Conservation (phyloP, 441 rosid species). For the Syzygium syzygioides region DNA sequence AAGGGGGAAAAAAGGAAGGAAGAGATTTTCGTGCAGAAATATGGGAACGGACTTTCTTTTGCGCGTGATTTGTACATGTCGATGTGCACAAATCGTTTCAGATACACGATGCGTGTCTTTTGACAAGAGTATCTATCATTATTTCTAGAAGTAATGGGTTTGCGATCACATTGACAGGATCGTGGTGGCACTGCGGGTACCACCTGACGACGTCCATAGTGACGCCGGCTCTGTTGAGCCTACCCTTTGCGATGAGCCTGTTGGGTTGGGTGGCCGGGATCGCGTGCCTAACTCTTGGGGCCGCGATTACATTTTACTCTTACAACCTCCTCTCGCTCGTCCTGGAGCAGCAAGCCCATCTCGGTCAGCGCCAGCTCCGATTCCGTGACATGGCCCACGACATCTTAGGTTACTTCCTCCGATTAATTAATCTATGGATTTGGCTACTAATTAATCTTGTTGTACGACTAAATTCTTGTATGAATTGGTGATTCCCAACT, state of each 20-base stretch:
- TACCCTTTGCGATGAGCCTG: conserved; percentile 28
- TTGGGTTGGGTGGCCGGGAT: conserved; percentile 28
- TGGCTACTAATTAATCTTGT: not conserved
- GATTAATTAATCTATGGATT: not conserved
- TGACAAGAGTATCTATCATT: not conserved
- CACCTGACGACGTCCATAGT: conserved; percentile 22
- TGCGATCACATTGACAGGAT: not conserved
- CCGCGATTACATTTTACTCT: conserved; percentile 25
- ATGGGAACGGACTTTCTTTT: not conserved
- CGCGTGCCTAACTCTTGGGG: conserved; percentile 12
- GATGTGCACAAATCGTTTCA: not conserved
- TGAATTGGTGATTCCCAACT: not conserved
- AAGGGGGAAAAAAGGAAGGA: not conserved
- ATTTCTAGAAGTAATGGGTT: not conserved
- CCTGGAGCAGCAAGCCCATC: conserved; percentile 28
- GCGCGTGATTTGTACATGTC: not conserved
- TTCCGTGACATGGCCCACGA: conserved; percentile 31
- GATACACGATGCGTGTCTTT: not conserved
- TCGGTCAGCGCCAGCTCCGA: conserved; percentile 25
- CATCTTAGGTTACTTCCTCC: conserved; percentile 28
- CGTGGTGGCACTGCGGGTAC: conserved; percentile 35
- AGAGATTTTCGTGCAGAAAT: not conserved
- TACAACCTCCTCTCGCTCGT: conserved; percentile 33
- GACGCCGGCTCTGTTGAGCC: conserved; percentile 26
- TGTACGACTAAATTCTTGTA: not conserved